phyloP scores from a whole-genome alignment of 2,329 filamentous ascomycete genomes.

The Blastomyces silverae region DNA sequence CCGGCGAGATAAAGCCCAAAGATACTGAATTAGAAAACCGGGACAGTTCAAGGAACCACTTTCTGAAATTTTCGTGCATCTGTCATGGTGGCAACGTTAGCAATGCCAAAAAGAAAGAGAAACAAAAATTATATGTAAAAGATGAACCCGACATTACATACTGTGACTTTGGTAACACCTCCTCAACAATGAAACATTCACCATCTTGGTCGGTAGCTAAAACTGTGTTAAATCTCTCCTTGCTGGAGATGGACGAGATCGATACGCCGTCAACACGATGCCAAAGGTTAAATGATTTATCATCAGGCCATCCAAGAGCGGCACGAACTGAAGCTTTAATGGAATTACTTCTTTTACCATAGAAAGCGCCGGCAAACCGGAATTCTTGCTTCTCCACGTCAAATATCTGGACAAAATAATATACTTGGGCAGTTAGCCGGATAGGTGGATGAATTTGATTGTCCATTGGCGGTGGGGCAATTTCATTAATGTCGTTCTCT shows the following conservation, averaged over 20 bases:
- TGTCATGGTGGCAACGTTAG: slow-evolving; percentile 21
- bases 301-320: slow-evolving; percentile 34
- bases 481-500: neutral
- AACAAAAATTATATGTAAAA: neutral
- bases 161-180: slow-evolving; percentile 35
- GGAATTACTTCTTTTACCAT: slow-evolving; percentile 36
- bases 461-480: neutral
- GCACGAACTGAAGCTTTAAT: slow-evolving; percentile 39
- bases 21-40: slow-evolving; percentile 39
- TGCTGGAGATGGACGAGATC: slow-evolving; percentile 31
- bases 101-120: neutral
- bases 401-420: slow-evolving; percentile 48
- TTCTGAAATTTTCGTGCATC: slow-evolving; percentile 31
- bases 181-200: slow-evolving; percentile 39
- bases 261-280: slow-evolving; percentile 35
- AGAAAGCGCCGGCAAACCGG: slow-evolving; percentile 38
- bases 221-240: slow-evolving; percentile 32
- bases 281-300: slow-evolving; percentile 41
- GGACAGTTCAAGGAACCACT: slow-evolving; percentile 35
- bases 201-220: slow-evolving; percentile 30
- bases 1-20: slow-evolving; percentile 40
- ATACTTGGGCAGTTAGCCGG: slow-evolving; percentile 29
- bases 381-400: slow-evolving; percentile 45
- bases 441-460: neutral
- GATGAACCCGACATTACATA: slow-evolving; percentile 25